Conservation (phyloP, 2,329 filamentous ascomycete genomes). For the Pestalotiopsis fici region DNA sequence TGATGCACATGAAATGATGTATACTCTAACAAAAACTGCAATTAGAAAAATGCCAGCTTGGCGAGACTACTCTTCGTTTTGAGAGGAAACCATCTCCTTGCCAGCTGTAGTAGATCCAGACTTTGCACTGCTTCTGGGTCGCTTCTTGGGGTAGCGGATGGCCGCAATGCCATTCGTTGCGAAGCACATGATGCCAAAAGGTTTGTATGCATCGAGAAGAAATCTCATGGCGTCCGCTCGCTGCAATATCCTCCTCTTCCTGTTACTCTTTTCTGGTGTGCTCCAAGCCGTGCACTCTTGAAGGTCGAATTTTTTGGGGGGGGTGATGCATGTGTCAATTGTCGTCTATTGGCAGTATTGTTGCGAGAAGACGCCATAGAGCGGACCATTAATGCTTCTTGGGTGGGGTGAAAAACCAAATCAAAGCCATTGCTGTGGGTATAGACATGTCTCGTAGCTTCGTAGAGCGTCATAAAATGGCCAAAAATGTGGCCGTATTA, state of each 20-base stretch:
- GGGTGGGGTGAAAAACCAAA: neutral
- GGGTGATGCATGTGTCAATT: neutral
- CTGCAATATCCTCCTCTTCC: neutral
- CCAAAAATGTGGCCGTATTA: constrained; percentile 16
- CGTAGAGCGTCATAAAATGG: constrained; percentile 27
- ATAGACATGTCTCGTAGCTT: constrained; percentile 23
- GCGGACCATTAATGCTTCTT: neutral
- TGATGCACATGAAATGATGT: constrained; percentile 1
- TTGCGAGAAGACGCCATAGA: constrained; percentile 4
- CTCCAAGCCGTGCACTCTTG: neutral
- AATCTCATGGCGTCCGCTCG: neutral
- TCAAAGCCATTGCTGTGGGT: constrained; percentile 4
- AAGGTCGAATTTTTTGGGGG: neutral
- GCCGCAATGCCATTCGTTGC: neutral
- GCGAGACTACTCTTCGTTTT: neutral
- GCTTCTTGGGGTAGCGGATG: neutral
- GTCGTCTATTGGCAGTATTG: neutral
- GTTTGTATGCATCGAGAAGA: neutral
- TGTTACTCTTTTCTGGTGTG: neutral
- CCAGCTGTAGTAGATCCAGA: neutral
- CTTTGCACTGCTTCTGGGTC: neutral
- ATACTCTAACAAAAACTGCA: constrained; percentile 7
- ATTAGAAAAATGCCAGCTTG: constrained; percentile 1
- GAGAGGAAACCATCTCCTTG: neutral
- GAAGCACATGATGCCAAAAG: neutral